Conservation (phyloP, 352 stramenopile species). For the Globisporangium cylindrosporum region DNA sequence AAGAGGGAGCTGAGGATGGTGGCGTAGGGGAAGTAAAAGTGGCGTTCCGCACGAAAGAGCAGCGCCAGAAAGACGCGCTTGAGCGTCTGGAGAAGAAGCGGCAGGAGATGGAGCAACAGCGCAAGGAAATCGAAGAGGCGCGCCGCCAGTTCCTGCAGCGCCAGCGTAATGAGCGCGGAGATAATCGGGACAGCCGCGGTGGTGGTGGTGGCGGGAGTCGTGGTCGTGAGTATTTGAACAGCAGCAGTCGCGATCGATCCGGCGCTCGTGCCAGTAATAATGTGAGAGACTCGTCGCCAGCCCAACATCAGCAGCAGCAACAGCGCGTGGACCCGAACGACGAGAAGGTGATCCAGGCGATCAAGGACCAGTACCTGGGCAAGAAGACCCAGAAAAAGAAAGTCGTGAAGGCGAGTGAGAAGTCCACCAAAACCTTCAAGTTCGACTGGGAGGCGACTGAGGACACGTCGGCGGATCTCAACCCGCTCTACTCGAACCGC, state of each 20-base stretch:
- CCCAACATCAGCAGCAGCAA: conserved; percentile 5
- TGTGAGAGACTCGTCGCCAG: not conserved
- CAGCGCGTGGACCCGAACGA: conserved; percentile 36
- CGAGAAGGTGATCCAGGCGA: conserved; percentile 70
- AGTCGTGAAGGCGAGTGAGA: conserved; percentile 90
- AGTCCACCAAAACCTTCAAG: conserved; percentile 92
- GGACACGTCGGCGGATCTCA: conserved; percentile 89
- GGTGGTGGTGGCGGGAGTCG: conserved; percentile 7
- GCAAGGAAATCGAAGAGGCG: conserved; percentile 50
- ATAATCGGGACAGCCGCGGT: conserved; percentile 18
- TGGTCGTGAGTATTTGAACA: not conserved
- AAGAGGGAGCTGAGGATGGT: not conserved
- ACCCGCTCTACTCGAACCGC: conserved; percentile 89
- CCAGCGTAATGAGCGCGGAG: conserved; percentile 36
- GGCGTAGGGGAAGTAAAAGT: conserved; percentile 32
- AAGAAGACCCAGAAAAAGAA: conserved; percentile 87
- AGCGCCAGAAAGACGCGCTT: conserved; percentile 75
- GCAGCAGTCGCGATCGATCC: not conserved
- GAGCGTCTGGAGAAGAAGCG: conserved; percentile 72
- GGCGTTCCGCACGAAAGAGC: conserved; percentile 74
- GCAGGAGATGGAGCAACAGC: conserved; percentile 54
- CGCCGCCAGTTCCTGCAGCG: conserved; percentile 63
- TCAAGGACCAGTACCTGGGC: conserved; percentile 91
- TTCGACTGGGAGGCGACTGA: conserved; percentile 93
- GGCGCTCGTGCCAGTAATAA: conserved; percentile 7